Conservation (phyloP, 345 rosid genomes). For the Moricandia arvensis region DNA sequence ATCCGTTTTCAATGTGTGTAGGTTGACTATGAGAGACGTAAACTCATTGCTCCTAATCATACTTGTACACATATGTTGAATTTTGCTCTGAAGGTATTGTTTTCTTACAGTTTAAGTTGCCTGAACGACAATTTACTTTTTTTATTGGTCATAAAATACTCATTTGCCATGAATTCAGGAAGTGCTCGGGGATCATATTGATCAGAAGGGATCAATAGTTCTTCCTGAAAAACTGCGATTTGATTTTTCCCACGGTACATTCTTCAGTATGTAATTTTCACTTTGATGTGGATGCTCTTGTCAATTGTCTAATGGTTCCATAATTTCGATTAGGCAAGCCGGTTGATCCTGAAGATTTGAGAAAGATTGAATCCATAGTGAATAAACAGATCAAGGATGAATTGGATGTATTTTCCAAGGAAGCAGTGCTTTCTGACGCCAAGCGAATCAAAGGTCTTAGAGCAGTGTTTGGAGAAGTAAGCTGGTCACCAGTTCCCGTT, state of each 20-base stretch:
- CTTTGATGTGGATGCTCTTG: not conserved
- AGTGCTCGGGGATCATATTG: conserved; percentile 80
- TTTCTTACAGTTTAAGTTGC: not conserved
- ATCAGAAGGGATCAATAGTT: conserved; percentile 87
- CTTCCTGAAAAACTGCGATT: conserved; percentile 82
- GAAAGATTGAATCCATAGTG: conserved; percentile 5
- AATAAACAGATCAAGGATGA: not conserved
- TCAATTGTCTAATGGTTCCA: not conserved
- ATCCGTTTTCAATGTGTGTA: conserved; percentile 9
- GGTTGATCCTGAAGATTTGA: not conserved
- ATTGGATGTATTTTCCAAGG: conserved; percentile 6
- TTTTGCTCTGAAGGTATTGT: not conserved
- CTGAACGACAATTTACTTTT: not conserved
- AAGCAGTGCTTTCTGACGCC: conserved; percentile 62
- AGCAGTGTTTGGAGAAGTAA: conserved; percentile 86
- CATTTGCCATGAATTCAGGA: conserved; percentile 45
- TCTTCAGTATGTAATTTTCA: not conserved
- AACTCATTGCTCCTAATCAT: conserved; percentile 77
- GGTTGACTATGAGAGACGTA: conserved; percentile 85
- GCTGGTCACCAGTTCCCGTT: conserved; percentile 1
- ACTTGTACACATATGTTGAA: conserved; percentile 50
- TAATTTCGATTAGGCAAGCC: conserved; percentile 28
- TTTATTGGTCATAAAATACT: not conserved
- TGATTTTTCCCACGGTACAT: conserved; percentile 67
- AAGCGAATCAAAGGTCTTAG: conserved; percentile 63